Base-by-base conservation (phyloP, 2,329 filamentous ascomycete genomes). In the Fonsecaea pedrosoi region DNA sequence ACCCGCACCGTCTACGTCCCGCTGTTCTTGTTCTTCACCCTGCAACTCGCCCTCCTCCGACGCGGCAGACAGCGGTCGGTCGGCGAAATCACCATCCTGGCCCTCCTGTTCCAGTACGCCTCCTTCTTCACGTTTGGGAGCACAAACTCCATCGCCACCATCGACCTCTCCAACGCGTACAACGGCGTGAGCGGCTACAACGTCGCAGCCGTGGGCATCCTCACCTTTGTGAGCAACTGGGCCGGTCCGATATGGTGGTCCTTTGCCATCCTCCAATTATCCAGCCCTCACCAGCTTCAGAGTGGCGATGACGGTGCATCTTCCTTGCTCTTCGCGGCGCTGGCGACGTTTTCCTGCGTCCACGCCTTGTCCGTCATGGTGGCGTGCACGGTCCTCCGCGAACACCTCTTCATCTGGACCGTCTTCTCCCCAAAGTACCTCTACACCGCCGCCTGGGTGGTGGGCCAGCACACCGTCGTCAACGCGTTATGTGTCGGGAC, bases 371-470 rank as follows among this genome's bases (percentile, higher is more conserved):
- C 88, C 55, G 90, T 97, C 30, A 98, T 98, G 94, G 87, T 85
- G 13, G 93, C 94, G 15, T 99, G 95, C 78, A 93, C 91, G 56
- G 83, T 86, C 7, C 78, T 99, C 75, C 84, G 94, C 71, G 92
- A 92, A 35, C 95, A 99, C 82, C 78, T 99, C 65, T 99, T 99
- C 77, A 94, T 99, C 69, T 99, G 95, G 95, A 98, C 94, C 0
- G 95, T 99, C 10, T 99, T 99, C 78, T 96, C 92, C 70, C 95
- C 95, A 0, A 99, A 98, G 78, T 98, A 94, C 78, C 80, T 99
- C 71, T 99, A 96, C 77, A 91, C 89, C 70, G 90, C 95, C 83
- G 92, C 90, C 13, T 99, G 95, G 96, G 88, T 86, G 69, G 75
- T 94, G 54, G 91, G 87, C 7, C 92, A 94, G 81, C 94, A 99